Evolutionary conservation across 108 stramenopile genomes (phyloP).

Genomic region (Seminavis robusta): DNA sequence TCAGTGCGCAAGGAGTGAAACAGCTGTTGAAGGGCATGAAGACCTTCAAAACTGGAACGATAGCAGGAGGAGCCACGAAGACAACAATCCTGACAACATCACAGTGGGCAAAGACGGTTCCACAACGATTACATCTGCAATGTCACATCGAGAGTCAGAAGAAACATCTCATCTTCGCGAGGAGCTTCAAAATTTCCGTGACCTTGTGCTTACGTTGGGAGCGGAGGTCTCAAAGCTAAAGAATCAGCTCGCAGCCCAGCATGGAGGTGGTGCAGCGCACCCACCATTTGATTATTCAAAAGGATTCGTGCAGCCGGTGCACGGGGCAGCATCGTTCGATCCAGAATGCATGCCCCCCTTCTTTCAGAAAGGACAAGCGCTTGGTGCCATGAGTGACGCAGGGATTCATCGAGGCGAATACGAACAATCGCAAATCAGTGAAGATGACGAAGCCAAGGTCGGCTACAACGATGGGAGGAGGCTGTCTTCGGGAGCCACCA

Average conservation of each 20-base stretch:
- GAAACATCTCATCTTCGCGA: constrained; percentile 54
- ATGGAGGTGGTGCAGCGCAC: constrained; percentile 18
- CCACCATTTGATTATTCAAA: constrained; percentile 36
- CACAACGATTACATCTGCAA: constrained; percentile 70
- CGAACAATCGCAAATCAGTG: constrained; percentile 59
- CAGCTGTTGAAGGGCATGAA: constrained; percentile 41
- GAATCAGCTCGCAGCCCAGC: constrained; percentile 64
- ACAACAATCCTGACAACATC: constrained; percentile 32
- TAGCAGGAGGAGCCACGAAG: constrained; percentile 7
- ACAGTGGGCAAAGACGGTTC: constrained; percentile 59
- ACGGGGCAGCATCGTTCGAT: constrained; percentile 25
- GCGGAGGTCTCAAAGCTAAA: constrained; percentile 82
- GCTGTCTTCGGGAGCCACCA: constrained; percentile 51
- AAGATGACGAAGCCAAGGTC: constrained; percentile 58
- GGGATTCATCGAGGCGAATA: constrained; percentile 63
- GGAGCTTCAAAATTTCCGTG: constrained; percentile 71
- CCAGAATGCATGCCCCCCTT: constrained; percentile 40
- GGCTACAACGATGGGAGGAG: constrained; percentile 22
- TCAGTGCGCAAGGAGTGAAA: constrained; percentile 69
- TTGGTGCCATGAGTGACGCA: constrained; percentile 83
- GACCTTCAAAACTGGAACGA: constrained; percentile 17
- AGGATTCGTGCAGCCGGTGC: constrained; percentile 23
- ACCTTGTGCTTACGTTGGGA: constrained; percentile 77
- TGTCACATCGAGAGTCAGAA: constrained; percentile 54
- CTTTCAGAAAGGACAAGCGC: constrained; percentile 30